These are phyloP conservation scores for Xylaria sp. DNA, from an alignment of 2,329 filamentous ascomycete species.

Conservation along the genomic window DNA sequence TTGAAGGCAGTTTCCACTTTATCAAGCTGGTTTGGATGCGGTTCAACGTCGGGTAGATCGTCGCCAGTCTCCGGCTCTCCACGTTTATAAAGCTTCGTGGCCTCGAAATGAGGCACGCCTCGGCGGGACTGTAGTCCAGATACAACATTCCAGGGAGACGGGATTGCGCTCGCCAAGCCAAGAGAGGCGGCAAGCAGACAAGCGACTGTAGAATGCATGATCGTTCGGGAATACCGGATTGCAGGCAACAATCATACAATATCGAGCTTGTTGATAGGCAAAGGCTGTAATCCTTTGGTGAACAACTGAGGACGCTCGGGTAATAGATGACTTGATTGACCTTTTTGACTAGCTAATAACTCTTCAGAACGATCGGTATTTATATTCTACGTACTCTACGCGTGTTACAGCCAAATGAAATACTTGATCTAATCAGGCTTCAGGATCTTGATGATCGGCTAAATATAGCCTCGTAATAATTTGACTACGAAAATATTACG, in stretches of 20 bases:
- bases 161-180: not conserved
- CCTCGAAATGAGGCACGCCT: not conserved
- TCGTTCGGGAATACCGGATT: not conserved
- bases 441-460: not conserved
- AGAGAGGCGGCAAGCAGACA: not conserved
- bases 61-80: not conserved
- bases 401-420: not conserved
- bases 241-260: not conserved
- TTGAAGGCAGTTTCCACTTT: not conserved
- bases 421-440: not conserved
- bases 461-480: not conserved
- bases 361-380: not conserved
- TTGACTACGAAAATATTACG: not conserved
- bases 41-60: not conserved
- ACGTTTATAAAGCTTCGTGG: not conserved
- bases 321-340: not conserved
- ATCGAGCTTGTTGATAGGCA: not conserved
- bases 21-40: not conserved
- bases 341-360: not conserved
- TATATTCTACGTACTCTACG: not conserved
- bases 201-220: not conserved
- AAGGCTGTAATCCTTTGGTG: not conserved
- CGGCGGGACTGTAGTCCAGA: not conserved
- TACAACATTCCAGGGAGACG: not conserved
- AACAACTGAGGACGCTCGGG: not conserved